These are phyloP conservation scores for Saturnispora quitensis DNA, from an alignment of 805 yeast species.

Conservation along the genomic window DNA sequence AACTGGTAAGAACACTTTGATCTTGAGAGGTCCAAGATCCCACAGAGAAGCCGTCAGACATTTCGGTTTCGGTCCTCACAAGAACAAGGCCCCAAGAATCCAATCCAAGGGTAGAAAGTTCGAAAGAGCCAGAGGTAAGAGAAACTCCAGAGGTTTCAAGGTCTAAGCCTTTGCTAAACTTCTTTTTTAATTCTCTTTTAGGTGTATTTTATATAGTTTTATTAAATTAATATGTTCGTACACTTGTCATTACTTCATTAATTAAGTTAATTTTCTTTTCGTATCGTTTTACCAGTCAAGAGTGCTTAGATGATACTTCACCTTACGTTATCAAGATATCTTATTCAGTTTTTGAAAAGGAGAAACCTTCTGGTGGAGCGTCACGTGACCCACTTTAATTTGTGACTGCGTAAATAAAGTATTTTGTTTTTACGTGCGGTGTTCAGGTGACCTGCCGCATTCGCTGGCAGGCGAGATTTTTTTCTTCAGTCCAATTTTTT, in stretches of 20 bases:
- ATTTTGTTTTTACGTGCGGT: background rate
- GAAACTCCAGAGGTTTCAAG: constrained; percentile 99
- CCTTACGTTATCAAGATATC: too few species aligned
- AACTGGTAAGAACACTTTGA: constrained; percentile 97
- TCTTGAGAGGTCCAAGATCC: constrained; percentile 98
- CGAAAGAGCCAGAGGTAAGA: constrained; percentile 99
- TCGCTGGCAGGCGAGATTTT: background rate
- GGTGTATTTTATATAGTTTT: constrained; percentile 5
- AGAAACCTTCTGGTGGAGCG: too few species aligned
- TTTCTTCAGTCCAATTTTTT: background rate
- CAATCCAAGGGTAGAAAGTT: constrained; percentile 97
- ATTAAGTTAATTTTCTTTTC: too few species aligned
- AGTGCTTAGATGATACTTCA: too few species aligned
- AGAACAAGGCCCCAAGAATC: constrained; percentile 98
- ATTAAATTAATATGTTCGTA: background rate
- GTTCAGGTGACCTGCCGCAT: background rate
- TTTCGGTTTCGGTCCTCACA: constrained; percentile 99
- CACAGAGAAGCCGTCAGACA: constrained; percentile 99
- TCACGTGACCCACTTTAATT: too few species aligned
- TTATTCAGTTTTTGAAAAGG: too few species aligned
- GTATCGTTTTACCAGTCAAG: background rate
- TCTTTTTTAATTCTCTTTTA: constrained; percentile 4
- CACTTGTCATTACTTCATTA: background rate
- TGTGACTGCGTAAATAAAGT: too few species aligned
- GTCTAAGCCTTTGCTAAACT: constrained; percentile 51